phyloP scores from a whole-genome alignment of 805 yeast species.

The Priceomyces carsonii region DNA sequence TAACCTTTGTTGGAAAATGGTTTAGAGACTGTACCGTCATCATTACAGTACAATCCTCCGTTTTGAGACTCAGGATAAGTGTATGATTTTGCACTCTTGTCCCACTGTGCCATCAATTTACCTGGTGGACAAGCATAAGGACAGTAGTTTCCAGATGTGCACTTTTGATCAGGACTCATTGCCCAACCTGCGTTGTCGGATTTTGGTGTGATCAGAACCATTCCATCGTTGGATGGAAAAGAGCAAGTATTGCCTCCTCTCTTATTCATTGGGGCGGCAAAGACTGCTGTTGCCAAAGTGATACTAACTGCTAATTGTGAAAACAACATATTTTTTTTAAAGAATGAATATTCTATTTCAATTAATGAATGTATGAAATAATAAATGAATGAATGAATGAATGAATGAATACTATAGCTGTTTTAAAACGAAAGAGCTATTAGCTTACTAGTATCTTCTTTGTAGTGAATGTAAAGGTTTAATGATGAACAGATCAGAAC shows the following conservation, averaged over 20 bases:
- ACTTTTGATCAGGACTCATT: constrained; percentile 68
- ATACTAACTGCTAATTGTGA: constrained; percentile 9
- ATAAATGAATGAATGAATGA: constrained; percentile 2
- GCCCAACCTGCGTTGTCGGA: constrained; percentile 85
- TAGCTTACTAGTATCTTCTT: no score
- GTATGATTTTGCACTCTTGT: constrained; percentile 69
- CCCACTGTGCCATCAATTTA: constrained; percentile 87
- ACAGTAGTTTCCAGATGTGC: constrained; percentile 79
- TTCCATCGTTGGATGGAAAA: constrained; percentile 67
- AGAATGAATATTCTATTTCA: constrained; percentile 1
- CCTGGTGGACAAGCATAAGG: constrained; percentile 94
- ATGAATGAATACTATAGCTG: not conserved
- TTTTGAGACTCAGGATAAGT: constrained; percentile 74
- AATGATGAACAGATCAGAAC: no score
- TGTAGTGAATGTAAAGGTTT: no score
- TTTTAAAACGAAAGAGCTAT: no score
- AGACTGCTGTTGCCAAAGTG: constrained; percentile 18
- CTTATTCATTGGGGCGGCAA: constrained; percentile 21
- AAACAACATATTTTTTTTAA: constrained; percentile 9
- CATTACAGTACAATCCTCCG: constrained; percentile 82
- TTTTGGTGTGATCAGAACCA: constrained; percentile 64
- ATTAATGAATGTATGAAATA: constrained; percentile 3
- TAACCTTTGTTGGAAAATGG: constrained; percentile 58
- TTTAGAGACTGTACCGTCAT: constrained; percentile 64
- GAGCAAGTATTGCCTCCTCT: constrained; percentile 47